Conservation (phyloP, 306 rosid species). For the Begonia peltatifolia region DNA sequence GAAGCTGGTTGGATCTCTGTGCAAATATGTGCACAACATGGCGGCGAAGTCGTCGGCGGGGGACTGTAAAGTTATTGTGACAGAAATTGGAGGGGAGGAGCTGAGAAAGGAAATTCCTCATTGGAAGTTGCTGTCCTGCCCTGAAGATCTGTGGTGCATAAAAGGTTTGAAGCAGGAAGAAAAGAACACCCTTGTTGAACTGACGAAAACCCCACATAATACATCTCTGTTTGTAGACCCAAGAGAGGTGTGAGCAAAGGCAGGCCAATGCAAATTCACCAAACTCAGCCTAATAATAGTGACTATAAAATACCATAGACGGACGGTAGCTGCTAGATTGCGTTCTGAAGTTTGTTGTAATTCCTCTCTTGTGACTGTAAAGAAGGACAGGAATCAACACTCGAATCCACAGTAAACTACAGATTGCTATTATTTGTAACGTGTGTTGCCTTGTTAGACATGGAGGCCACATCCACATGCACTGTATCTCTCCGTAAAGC, state of each 20-base stretch:
- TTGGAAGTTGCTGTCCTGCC: constrained; percentile 66
- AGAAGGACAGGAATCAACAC: neutral
- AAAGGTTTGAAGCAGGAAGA: constrained; percentile 53
- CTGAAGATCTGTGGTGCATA: constrained; percentile 89
- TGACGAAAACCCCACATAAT: constrained; percentile 40
- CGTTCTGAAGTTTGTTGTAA: neutral
- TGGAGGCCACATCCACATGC: too few species aligned
- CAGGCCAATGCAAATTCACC: too few species aligned
- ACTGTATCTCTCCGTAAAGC: too few species aligned
- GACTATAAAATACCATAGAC: neutral
- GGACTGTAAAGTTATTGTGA: constrained; percentile 59
- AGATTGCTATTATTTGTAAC: too few species aligned
- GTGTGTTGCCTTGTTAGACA: too few species aligned
- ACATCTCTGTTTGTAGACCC: constrained; percentile 93
- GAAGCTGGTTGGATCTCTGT: constrained; percentile 47
- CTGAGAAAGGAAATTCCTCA: constrained; percentile 64
- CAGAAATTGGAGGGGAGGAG: constrained; percentile 56
- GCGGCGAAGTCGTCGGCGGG: constrained; percentile 19
- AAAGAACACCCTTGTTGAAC: constrained; percentile 24
- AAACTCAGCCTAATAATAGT: neutral
- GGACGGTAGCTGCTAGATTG: neutral
- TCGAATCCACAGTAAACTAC: too few species aligned
- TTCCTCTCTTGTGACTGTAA: neutral
- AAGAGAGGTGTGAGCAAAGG: constrained; percentile 50
- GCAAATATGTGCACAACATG: constrained; percentile 69